Base-by-base conservation (phyloP, 2,329 filamentous ascomycete species). In the Aspergillus caelatus region DNA sequence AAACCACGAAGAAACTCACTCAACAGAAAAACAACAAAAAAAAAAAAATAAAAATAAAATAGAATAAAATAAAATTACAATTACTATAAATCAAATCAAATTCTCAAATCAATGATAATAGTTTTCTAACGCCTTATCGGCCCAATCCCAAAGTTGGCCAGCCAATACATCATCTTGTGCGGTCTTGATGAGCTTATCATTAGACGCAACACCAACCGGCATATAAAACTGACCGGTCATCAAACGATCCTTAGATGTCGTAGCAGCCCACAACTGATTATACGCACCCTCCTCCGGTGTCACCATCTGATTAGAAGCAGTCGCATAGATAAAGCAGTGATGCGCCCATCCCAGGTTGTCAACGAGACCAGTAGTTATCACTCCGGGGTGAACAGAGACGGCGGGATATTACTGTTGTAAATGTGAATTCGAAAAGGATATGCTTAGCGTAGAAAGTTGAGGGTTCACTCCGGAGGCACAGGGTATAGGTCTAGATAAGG, bases 251-350 rank as follows among this genome's bases (percentile, higher is more conserved):
- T 76, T 71, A 32, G 67, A 62, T 2, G 73, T 72, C 1, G 78
- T 80, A 4, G 75, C 76, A 14, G 77, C 78, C 79, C 80, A 83
- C 10, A 83, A 66, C 66, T 80, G 76, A 62, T 74, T 81, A 56
- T 78, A 73, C 23, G 73, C 72, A 3, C 80, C 80, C 62, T 80
- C 68, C 43, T 79, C 72, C 1, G 76, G 74, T 19, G 64, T 61
- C 28, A 74, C 3, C 16, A 69, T 1, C 26, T 55, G 56, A n/a
- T 68, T 63, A 14, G 65, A 48, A 26, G 36, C 54, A 12, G 58
- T 54, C 6, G 23, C 48, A 53, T 60, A 54, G 36, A 60, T 34
- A 28, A 60, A 45, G 48, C 46, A 36, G 6, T 48, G 58, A n/a
- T 54, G 53, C 7, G 58, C 58, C 48, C 48, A 32, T 19, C 28